A percentile compares a stretch with the other conserved stretches of the same genome.
These are phyloP conservation scores for Monsonia emarginata DNA, from an alignment of 441 rosid genomes.

Conservation along the genomic window DNA sequence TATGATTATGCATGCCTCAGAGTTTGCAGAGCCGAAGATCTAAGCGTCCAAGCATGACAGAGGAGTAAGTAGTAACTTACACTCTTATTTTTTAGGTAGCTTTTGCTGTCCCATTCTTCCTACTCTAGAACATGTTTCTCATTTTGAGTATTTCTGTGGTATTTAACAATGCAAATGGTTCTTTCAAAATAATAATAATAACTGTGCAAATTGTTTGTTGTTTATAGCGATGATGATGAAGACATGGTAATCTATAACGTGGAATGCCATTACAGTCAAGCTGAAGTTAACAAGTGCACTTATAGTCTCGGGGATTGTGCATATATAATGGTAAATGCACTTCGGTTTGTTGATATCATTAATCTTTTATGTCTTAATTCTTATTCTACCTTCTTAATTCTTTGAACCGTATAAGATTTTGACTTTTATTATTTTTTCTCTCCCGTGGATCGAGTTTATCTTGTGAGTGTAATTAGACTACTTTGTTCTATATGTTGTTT, in stretches of 20 bases:
- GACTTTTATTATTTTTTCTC: not conserved
- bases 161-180: no score
- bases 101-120: slow-evolving; percentile 13
- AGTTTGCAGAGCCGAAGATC: slow-evolving; percentile 45
- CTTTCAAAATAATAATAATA: no score
- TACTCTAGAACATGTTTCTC: slow-evolving; percentile 5
- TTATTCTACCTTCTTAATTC: not conserved
- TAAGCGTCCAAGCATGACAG: slow-evolving; percentile 20
- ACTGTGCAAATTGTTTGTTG: not conserved
- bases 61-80: slow-evolving; percentile 42
- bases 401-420: not conserved
- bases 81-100: slow-evolving; percentile 15
- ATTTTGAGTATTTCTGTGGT: slow-evolving; percentile 15
- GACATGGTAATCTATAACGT: slow-evolving; percentile 68
- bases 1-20: slow-evolving; percentile 25
- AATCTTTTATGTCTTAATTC: not conserved
- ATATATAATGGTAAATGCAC: slow-evolving; percentile 43
- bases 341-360: not conserved
- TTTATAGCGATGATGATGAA: slow-evolving; percentile 56
- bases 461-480: not conserved
- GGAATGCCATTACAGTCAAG: slow-evolving; percentile 75
- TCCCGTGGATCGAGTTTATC: not conserved
- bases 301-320: slow-evolving; percentile 72
- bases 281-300: slow-evolving; percentile 39
- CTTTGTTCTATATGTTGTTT: slow-evolving; percentile 1